Percentiles rank a stretch among this genome's conserved stretches.
These are phyloP conservation scores for Populus tomentosa DNA, from an alignment of 441 rosid genomes.

Conservation along the genomic window DNA sequence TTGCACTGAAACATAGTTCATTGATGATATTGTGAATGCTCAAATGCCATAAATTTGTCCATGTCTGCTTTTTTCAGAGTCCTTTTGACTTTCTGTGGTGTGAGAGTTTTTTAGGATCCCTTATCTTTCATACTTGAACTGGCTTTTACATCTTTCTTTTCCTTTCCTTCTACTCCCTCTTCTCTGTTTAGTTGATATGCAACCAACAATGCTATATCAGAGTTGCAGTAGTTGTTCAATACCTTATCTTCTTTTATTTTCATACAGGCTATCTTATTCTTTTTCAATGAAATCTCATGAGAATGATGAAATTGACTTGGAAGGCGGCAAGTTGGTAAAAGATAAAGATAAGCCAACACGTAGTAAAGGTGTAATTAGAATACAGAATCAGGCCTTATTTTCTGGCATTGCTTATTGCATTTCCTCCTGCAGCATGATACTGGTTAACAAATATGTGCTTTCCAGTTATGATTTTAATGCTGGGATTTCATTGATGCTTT, in stretches of 20 bases:
- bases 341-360: conserved; percentile 46
- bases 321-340: conserved; percentile 72
- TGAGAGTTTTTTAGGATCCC: background rate
- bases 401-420: conserved; percentile 92
- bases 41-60: background rate
- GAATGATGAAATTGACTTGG: conserved; percentile 64
- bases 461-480: conserved; percentile 93
- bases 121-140: background rate
- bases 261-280: conserved; percentile 35
- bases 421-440: conserved; percentile 97
- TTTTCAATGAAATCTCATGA: conserved; percentile 55
- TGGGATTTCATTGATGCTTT: conserved; percentile 90
- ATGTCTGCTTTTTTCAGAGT: background rate
- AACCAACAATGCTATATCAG: background rate
- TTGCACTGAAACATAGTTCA: background rate
- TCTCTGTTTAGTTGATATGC: background rate
- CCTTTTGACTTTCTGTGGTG: background rate
- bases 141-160: background rate
- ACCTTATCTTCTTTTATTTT: background rate
- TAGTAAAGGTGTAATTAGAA: conserved; percentile 34
- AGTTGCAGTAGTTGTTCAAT: background rate
- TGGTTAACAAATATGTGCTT: conserved; percentile 92
- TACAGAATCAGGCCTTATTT: conserved; percentile 76
- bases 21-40: background rate
- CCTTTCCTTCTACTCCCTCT: background rate